These are phyloP conservation scores for Coriaria nepalensis DNA, from an alignment of 306 rosid genomes.

Conservation along the genomic window DNA sequence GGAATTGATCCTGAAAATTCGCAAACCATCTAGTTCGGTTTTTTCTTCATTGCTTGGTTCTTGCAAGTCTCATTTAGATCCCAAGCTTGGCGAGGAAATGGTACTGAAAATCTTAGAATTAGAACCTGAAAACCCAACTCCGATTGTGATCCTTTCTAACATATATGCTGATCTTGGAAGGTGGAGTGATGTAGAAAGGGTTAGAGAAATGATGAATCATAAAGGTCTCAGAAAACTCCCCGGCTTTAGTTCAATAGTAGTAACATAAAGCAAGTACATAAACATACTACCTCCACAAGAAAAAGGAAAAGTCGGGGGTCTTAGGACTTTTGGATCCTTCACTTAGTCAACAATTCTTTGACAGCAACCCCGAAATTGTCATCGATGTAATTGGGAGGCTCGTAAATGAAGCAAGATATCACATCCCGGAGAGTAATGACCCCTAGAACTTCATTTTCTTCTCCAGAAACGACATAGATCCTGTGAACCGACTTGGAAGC, in stretches of 20 bases:
- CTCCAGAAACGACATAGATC: conserved; percentile 42
- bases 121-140: conserved; percentile 52
- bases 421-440: conserved; percentile 85
- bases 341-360: conserved; percentile 47
- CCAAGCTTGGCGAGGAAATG: conserved; percentile 48
- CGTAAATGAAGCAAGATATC: conserved; percentile 71
- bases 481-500: conserved; percentile 73
- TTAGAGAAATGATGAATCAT: conserved; percentile 33
- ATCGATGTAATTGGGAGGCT: conserved; percentile 63
- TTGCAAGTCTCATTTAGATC: conserved; percentile 32
- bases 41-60: conserved; percentile 68
- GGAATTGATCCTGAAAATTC: conserved; percentile 29
- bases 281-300: conserved; percentile 11
- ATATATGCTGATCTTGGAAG: conserved; percentile 55
- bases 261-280: conserved; percentile 20
- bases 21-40: conserved; percentile 44
- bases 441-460: conserved; percentile 46
- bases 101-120: conserved; percentile 38
- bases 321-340: too few relatives aligned
- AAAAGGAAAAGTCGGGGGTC: too few relatives aligned
- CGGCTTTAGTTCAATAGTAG: conserved; percentile 48
- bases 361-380: conserved; percentile 46
- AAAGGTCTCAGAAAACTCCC: conserved; percentile 40
- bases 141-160: conserved; percentile 47
- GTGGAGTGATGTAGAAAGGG: conserved; percentile 66